phyloP scores from a whole-genome alignment of 148 eudicot species.

The Cornus florida region DNA sequence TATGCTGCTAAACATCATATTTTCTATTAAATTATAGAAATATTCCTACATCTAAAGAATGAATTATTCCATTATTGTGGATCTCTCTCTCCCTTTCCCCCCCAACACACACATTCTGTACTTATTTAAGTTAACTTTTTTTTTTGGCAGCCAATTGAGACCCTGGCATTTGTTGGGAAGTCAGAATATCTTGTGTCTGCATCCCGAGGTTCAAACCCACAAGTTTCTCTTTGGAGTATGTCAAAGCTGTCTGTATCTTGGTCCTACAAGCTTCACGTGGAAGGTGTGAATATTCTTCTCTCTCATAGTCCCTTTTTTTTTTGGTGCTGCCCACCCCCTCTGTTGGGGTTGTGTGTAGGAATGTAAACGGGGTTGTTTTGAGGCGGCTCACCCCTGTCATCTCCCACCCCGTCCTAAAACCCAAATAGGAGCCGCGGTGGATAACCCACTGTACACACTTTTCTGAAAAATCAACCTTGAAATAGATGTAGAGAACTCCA shows the following conservation, averaged over 20 bases:
- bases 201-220: conserved; percentile 64
- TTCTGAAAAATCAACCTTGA: no score
- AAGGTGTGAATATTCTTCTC: conserved; percentile 52
- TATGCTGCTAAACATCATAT: not conserved
- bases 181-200: conserved; percentile 75
- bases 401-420: no score
- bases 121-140: not conserved
- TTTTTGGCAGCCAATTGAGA: conserved; percentile 58
- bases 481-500: no score
- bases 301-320: no score
- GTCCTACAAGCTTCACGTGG: conserved; percentile 73
- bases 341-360: not conserved
- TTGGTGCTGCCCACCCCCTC: not conserved
- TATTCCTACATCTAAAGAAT: not conserved
- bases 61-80: not conserved
- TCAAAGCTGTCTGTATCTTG: conserved; percentile 56
- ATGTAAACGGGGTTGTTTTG: no score
- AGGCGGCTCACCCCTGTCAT: no score
- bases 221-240: conserved; percentile 71
- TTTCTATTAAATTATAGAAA: not conserved
- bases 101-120: no score
- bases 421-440: no score
- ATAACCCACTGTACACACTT: no score
- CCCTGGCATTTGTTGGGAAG: conserved; percentile 73
- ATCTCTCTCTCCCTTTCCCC: no score